Base-by-base conservation (phyloP, 306 rosid genomes). In the Ormosia semicastrata region DNA sequence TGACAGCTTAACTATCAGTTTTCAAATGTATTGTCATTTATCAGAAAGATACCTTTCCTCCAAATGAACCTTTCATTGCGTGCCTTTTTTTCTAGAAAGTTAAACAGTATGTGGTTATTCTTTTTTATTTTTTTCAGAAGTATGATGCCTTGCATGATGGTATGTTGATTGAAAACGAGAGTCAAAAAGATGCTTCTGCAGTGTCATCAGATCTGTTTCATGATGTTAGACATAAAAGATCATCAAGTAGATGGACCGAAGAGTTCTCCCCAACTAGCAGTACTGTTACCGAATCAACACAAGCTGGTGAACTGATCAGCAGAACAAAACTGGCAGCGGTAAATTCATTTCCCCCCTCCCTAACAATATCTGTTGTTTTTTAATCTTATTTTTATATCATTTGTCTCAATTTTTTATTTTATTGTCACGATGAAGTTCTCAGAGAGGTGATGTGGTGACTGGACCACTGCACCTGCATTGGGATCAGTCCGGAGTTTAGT, bases 181-280 rank as follows among this genome's bases (percentile, higher is more conserved):
- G 80, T 75, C 87, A 84, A 80, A 94, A 85, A 75, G 98, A 94
- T 54, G 84, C 94, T 78, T 89, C 88, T 46, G 79, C 71, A 14
- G 84, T 52, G 77, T 69, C 90, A 65, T 82, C 89, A 15, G 89
- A 89, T 86, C 57, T 87, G 50, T 83, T 94, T 79, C 83, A 71
- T 67, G 99, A 91, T 58, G 79, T 76, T 66, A 91, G 87, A 77
- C 98, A 95, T 81, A 90, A 82, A 87, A 90, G 97, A 88, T 92
- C 97, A 57, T 87, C 93, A 77, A 90, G 94, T 88, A 90, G 88
- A 77, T 88, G 97, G 97, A 96, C 88, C 50, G 99, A 89, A 53
- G 99, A 96, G 85, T 84, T 87, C 75, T 91, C 97, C 77, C 89
- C 92, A 18, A 79, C 92, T 84, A 89, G 94, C 85, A 87, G 98